Evolutionary conservation across 176 grass and related monocot genomes (phyloP), one percentile per base, ranked within the genome.

Genomic region (Zizania latifolia): DNA sequence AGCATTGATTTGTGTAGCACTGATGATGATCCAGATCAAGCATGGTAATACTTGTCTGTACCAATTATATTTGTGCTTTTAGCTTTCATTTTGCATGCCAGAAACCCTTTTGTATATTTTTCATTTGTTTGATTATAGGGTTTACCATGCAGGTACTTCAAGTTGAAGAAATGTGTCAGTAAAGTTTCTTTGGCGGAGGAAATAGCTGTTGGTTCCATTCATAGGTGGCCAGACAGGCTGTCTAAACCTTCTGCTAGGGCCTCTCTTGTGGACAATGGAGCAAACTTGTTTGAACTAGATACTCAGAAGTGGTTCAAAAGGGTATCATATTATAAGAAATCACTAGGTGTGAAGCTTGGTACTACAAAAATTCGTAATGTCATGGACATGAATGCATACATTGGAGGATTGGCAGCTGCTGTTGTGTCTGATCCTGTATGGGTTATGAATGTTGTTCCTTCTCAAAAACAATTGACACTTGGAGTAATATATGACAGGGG

Each of bases 361-460:
- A 91, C 65, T 36, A 26, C 83, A 68, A 61, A 54, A 33, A 77
- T 92, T 65, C 82, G 79, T 62, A 94, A 90, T 86, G 68, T 94
- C 29, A 94, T 94, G 95, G 95, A 98, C 82, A 98, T 92, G 95
- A 94, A 92, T 90, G 89, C 95, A 2, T 81, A 88, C 84, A 56
- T 92, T 64, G 91, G 95, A 71, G 91, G 91, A 67, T 98, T 98
- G 27, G 86, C 89, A 14, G 84, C 91, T 0, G 84, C 86, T 76
- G 44, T 88, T 76, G 79, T 79, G n/a, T 81, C 82, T 39, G 91
- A 94, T 57, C 84, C 84, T 83, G 84, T 94, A 36, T 98, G 95
- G 91, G 82, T 98, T 63, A 92, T 98, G 95, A 94, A 98, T 84
- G 91, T 98, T 79, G 76, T 98, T 87, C 91, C 89, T 80, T 72